These are phyloP conservation scores for Didymella pinodella DNA, from an alignment of 2,329 filamentous ascomycete genomes.

Conservation along the genomic window DNA sequence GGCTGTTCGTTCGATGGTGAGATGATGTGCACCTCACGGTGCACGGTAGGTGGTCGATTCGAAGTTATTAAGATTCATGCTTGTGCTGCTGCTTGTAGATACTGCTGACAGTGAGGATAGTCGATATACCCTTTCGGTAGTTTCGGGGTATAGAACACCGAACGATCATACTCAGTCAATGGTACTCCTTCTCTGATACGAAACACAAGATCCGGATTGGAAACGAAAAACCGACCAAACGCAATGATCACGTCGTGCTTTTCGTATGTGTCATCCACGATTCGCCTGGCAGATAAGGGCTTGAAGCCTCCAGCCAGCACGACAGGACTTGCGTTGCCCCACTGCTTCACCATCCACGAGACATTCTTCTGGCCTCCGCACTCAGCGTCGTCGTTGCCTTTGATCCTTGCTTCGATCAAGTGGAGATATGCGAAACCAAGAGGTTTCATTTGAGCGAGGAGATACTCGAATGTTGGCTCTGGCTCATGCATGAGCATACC, in stretches of 20 bases:
- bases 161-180: slow-evolving; percentile 52
- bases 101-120: slow-evolving; percentile 23
- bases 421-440: slow-evolving; percentile 4
- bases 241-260: slow-evolving; percentile 43
- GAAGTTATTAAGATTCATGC: neutral
- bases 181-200: slow-evolving; percentile 51
- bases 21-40: neutral
- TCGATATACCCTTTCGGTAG: slow-evolving; percentile 25
- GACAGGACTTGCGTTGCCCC: slow-evolving; percentile 33
- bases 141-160: slow-evolving; percentile 23
- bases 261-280: slow-evolving; percentile 49
- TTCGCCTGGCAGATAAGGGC: slow-evolving; percentile 42
- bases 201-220: slow-evolving; percentile 57
- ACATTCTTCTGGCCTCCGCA: slow-evolving; percentile 26
- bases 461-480: slow-evolving; percentile 58
- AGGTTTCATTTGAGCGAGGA: slow-evolving; percentile 1
- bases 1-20: neutral
- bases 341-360: slow-evolving; percentile 23
- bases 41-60: neutral
- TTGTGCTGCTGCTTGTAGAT: slow-evolving; percentile 5
- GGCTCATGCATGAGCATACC: slow-evolving; percentile 69
- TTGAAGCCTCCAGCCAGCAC: slow-evolving; percentile 53
- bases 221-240: slow-evolving; percentile 57
- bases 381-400: slow-evolving; percentile 23
- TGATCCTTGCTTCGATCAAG: slow-evolving; percentile 17